Evolutionary conservation across 768 basidiomycete genomes (phyloP), one percentile per base, ranked within the genome.

Genomic region (Daedaleopsis sinensis): DNA sequence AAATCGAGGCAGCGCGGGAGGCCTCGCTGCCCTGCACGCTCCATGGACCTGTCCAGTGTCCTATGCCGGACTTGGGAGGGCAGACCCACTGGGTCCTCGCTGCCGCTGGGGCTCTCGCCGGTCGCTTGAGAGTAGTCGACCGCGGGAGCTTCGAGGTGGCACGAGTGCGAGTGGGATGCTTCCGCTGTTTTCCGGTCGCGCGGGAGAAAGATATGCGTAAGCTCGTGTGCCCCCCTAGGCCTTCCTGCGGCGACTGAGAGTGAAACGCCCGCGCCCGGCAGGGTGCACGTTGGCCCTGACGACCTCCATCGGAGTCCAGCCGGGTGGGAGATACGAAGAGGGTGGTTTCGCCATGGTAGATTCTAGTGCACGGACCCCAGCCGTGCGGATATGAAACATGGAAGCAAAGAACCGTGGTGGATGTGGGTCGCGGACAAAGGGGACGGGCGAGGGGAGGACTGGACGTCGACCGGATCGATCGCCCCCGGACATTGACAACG

Each of bases 171-270:
- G 46, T 35, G 27, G 7, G 27, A 32, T 32, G 3, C 27, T 35
- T 43, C 55, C 24, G 18, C 50, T 23, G 8, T 48, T 53, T 39
- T 39, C 61, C 55, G 55, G 61, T 57, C 24, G 61, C 27, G 61
- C 51, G 36, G 55, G 50, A 53, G 16, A 56, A 39, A 57, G 61
- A 62, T 57, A 55, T 36, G 38, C 53, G 42, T 5, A 39, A n/a
- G 53, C 32, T 18, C 47, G 27, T 43, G 4, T 32, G 27, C 27
- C 27, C 27, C 27, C 27, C n/a, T n/a, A n/a, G n/a, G n/a, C n/a
- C 27, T 32, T 32, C 27, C 27, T 32, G 27, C 7, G 4, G 27
- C 27, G 27, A 32, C 27, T 32, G 27, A 7, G 4, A 32, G 27
- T 32, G 27, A 32, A 32, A 32, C 27, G 27, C 27, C 27, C 7